Conservation (phyloP, 768 basidiomycete genomes). For the Boletus tylopilopsis region DNA sequence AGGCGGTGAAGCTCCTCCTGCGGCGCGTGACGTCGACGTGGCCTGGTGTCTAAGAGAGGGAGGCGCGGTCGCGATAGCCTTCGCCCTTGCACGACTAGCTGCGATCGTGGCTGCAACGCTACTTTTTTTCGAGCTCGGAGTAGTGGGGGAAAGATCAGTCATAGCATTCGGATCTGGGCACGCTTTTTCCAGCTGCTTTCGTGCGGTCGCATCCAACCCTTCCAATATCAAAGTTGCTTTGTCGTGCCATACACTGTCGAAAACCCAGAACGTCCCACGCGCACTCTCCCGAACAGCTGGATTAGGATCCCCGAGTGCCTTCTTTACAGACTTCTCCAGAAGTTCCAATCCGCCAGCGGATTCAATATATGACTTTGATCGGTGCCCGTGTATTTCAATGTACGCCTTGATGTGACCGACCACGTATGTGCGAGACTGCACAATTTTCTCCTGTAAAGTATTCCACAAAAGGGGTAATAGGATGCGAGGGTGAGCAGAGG, state of each 20-base stretch:
- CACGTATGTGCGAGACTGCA: conserved; percentile 65
- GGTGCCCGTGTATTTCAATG: conserved; percentile 66
- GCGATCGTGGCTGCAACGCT: conserved; percentile 86
- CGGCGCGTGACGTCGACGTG: conserved; percentile 62
- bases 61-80: conserved; percentile 76
- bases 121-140: conserved; percentile 66
- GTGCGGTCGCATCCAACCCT: conserved; percentile 59
- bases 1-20: conserved; percentile 40
- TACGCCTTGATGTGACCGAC: conserved; percentile 72
- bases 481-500: conserved; percentile 66
- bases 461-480: conserved; percentile 66
- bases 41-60: conserved; percentile 80
- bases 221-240: conserved; percentile 61
- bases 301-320: conserved; percentile 73
- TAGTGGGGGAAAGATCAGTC: conserved; percentile 43
- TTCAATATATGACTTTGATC: conserved; percentile 66
- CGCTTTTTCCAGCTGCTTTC: conserved; percentile 83
- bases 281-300: conserved; percentile 72
- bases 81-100: conserved; percentile 85
- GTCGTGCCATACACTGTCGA: conserved; percentile 71
- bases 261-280: conserved; percentile 76
- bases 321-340: conserved; percentile 71
- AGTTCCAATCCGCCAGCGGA: conserved; percentile 60
- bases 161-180: conserved; percentile 59
- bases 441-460: conserved; percentile 74